phyloP scores from a whole-genome alignment of 495 filamentous ascomycete species.

The Lepraria neglecta region DNA sequence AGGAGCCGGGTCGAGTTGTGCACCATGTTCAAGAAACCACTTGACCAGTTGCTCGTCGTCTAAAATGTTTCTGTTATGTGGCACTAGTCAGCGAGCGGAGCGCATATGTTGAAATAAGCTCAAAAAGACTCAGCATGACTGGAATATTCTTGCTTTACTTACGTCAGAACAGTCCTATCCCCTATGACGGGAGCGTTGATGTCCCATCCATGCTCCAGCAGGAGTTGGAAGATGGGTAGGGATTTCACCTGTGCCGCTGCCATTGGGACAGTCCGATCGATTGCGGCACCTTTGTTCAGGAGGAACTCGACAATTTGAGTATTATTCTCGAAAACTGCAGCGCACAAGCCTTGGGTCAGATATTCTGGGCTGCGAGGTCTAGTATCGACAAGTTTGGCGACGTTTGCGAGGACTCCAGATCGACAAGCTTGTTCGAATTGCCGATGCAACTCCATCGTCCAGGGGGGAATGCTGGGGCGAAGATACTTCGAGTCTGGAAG shows the following conservation, averaged over 20 bases:
- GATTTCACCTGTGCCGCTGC: conserved; percentile 1
- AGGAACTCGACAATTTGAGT: neutral
- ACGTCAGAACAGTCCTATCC: neutral
- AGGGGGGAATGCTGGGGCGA: neutral
- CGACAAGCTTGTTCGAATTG: neutral
- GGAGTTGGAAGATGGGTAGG: conserved; percentile 1
- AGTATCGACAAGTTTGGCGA: neutral
- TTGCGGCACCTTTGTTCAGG: conserved; percentile 7
- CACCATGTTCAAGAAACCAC: conserved; percentile 11
- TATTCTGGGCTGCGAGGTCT: conserved; percentile 1
- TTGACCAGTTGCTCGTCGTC: conserved; percentile 3
- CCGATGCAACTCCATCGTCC: neutral
- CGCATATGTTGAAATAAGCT: neutral
- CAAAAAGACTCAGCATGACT: neutral
- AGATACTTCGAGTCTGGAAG: conserved; percentile 1
- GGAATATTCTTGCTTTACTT: neutral
- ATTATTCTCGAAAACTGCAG: neutral
- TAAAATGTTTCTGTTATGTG: neutral
- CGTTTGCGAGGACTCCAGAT: neutral
- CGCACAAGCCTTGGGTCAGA: conserved; percentile 1
- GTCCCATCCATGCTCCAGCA: conserved; percentile 10
- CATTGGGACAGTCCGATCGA: neutral
- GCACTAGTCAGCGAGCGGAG: neutral
- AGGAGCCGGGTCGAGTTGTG: neutral
- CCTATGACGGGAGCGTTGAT: neutral